Evolutionary conservation across 1,284 basidiomycete species (phyloP).

Genomic region (Takashimella tepidaria): DNA sequence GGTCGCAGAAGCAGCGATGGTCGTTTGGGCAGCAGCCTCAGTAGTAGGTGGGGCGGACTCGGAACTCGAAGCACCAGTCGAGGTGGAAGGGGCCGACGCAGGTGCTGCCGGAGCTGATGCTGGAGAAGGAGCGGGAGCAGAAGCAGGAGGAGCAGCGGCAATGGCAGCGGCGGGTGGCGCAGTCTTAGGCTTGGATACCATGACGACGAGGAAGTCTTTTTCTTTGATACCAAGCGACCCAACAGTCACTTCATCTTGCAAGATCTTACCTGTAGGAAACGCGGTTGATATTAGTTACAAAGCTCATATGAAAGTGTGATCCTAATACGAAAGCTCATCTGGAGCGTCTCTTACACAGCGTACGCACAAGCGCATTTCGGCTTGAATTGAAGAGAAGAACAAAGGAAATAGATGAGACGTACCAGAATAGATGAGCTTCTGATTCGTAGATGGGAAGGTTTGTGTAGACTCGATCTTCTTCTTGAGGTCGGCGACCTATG

Average conservation of each 20-base stretch:
- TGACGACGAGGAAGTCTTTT: slow-evolving; percentile 97
- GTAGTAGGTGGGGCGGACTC: slow-evolving; percentile 45
- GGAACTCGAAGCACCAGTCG: slow-evolving; percentile 42
- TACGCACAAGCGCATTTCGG: too few relatives aligned
- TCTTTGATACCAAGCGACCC: slow-evolving; percentile 91
- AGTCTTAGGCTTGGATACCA: slow-evolving; percentile 74
- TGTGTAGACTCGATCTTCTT: slow-evolving; percentile 74
- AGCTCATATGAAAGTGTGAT: too few relatives aligned
- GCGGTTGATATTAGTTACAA: too few relatives aligned
- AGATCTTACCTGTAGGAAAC: slow-evolving; percentile 70
- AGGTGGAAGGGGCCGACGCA: slow-evolving; percentile 42
- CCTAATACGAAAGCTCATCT: too few relatives aligned
- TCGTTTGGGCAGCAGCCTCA: slow-evolving; percentile 4
- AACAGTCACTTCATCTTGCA: slow-evolving; percentile 82
- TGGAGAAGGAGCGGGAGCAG: slow-evolving; percentile 35
- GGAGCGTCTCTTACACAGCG: too few relatives aligned
- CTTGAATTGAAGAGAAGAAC: neutral
- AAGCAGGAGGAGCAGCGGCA: slow-evolving; percentile 43
- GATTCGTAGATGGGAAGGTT: slow-evolving; percentile 60
- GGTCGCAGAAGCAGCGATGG: slow-evolving; percentile 23
- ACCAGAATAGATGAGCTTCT: slow-evolving; percentile 98
- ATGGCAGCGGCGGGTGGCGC: slow-evolving; percentile 31
- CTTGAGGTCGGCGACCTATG: slow-evolving; percentile 68
- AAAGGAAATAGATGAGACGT: slow-evolving; percentile 7
- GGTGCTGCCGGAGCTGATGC: slow-evolving; percentile 32